Evolutionary conservation across 306 rosid genomes (phyloP).

Genomic region (Prosopis cineraria): DNA sequence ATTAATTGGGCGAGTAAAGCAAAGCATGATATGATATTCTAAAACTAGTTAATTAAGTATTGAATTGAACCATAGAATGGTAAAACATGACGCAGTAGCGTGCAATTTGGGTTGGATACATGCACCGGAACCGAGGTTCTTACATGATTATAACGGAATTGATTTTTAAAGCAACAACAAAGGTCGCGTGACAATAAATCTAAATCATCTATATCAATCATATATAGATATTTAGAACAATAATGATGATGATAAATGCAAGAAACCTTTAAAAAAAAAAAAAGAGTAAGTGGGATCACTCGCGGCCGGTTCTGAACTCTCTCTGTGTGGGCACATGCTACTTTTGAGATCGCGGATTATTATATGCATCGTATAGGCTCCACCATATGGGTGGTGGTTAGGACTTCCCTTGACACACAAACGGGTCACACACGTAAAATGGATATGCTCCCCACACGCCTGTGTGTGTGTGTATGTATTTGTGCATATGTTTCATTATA

Average conservation of each 20-base stretch:
- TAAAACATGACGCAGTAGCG: background rate
- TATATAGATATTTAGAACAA: background rate
- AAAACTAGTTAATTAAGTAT: background rate
- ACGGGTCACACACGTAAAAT: background rate
- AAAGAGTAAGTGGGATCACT: background rate
- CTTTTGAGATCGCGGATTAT: constrained; percentile 17
- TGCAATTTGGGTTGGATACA: background rate
- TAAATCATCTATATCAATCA: background rate
- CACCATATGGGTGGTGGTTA: constrained; percentile 1
- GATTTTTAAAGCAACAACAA: background rate
- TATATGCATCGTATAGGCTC: background rate
- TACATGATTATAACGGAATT: background rate
- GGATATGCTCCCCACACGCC: constrained; percentile 24
- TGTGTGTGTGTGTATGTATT: background rate
- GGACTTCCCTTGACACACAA: background rate
- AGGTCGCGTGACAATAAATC: background rate
- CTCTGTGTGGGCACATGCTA: background rate
- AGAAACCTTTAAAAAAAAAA: constrained; percentile 24
- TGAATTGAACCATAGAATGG: background rate
- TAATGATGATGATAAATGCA: constrained; percentile 37
- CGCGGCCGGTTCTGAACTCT: too few species aligned
- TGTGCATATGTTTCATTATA: too few species aligned
- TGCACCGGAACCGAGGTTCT: background rate
- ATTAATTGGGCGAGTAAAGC: background rate
- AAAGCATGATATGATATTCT: background rate